Conservation (phyloP, 2,329 filamentous ascomycete species). For the Trichocomaceae sp. region DNA sequence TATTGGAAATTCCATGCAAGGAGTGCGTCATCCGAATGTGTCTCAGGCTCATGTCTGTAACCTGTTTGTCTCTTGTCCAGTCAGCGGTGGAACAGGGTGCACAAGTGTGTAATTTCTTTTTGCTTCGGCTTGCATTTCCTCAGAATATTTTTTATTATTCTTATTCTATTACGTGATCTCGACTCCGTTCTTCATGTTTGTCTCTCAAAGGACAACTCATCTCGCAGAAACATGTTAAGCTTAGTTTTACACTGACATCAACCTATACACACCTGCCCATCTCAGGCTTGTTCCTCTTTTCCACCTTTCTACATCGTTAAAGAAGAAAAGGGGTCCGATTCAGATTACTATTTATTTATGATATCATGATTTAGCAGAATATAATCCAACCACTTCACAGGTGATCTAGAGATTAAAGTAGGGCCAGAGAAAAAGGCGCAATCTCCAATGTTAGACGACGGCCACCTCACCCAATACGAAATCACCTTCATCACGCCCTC, state of each 20-base stretch:
- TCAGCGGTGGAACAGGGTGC: background rate
- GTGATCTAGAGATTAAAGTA: background rate
- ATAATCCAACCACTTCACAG: background rate
- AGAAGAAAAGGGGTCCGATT: background rate
- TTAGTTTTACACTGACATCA: background rate
- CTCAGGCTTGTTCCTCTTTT: background rate
- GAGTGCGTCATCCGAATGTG: background rate
- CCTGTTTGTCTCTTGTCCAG: background rate
- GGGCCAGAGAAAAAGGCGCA: background rate
- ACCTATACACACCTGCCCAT: background rate
- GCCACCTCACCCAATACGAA: background rate
- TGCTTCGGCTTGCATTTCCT: background rate
- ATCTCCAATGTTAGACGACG: background rate
- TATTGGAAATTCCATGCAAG: background rate
- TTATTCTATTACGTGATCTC: background rate
- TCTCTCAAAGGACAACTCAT: background rate
- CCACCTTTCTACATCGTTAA: background rate
- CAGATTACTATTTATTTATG: background rate
- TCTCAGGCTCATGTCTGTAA: background rate
- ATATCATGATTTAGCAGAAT: background rate
- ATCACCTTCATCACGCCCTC: slow-evolving; percentile 10
- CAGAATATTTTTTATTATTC: background rate
- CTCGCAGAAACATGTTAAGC: background rate
- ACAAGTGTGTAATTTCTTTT: background rate
- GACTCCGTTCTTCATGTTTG: background rate